Evolutionary conservation across 2,329 filamentous ascomycete genomes (phyloP).

Genomic region (Fusarium acutatum): DNA sequence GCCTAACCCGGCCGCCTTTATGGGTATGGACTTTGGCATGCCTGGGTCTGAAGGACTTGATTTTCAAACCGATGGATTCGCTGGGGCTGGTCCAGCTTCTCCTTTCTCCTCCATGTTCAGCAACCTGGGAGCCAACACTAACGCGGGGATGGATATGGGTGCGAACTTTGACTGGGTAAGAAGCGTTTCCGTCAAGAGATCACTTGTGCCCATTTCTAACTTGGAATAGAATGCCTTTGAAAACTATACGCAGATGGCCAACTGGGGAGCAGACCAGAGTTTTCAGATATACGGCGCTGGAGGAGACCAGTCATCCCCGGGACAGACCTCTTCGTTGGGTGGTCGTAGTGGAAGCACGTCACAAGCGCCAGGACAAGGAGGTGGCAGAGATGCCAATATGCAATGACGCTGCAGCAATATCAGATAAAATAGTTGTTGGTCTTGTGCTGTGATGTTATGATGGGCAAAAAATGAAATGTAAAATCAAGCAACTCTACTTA

Average conservation of each 20-base stretch:
- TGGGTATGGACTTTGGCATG: constrained; percentile 55
- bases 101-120: constrained; percentile 64
- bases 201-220: constrained; percentile 38
- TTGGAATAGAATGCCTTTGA: constrained; percentile 61
- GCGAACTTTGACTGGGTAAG: constrained; percentile 68
- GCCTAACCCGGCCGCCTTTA: constrained; percentile 52
- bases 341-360: constrained; percentile 33
- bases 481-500: constrained; percentile 23
- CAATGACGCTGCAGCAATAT: constrained; percentile 20
- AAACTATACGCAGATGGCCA: constrained; percentile 63
- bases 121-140: constrained; percentile 48
- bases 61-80: constrained; percentile 45
- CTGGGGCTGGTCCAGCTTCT: constrained; percentile 46
- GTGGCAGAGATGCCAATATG: constrained; percentile 31
- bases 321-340: constrained; percentile 37
- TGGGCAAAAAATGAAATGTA: constrained; percentile 12
- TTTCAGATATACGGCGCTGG: constrained; percentile 59
- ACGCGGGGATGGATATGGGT: constrained; percentile 53
- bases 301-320: constrained; percentile 41
- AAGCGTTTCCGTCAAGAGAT: not conserved
- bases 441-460: constrained; percentile 18
- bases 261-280: constrained; percentile 61
- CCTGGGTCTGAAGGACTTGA: constrained; percentile 44
- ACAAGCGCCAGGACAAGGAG: constrained; percentile 3
- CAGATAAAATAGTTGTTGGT: constrained; percentile 20